Conservation (phyloP, 768 basidiomycete species). For the Lyophyllum decastes region DNA sequence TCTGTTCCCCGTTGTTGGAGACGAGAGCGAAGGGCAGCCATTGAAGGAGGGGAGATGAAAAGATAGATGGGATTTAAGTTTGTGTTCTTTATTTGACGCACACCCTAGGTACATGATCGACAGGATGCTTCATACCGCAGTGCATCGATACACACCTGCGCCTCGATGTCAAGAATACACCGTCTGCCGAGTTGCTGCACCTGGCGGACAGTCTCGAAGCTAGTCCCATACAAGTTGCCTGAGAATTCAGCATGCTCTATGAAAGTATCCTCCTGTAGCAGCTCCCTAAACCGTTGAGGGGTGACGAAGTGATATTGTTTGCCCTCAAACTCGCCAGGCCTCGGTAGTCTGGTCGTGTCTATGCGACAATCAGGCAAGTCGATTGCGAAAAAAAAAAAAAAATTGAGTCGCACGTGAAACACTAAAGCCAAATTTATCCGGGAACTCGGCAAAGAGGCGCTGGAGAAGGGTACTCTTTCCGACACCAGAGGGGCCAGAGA, state of each 20-base stretch:
- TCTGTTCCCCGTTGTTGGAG: conserved; percentile 86
- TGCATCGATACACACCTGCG: conserved; percentile 62
- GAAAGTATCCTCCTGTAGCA: conserved; percentile 75
- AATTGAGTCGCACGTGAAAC: conserved; percentile 90
- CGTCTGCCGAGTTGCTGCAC: conserved; percentile 71
- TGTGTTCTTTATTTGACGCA: conserved; percentile 87
- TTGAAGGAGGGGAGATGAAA: conserved; percentile 88
- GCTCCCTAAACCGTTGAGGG: conserved; percentile 65
- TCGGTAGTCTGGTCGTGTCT: conserved; percentile 90
- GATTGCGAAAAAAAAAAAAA: conserved; percentile 9
- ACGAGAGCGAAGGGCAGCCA: conserved; percentile 68
- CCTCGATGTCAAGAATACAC: conserved; percentile 95
- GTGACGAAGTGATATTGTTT: conserved; percentile 87
- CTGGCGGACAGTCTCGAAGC: conserved; percentile 69
- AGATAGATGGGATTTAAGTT: conserved; percentile 83
- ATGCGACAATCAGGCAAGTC: conserved; percentile 14
- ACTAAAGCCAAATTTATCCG: conserved; percentile 88
- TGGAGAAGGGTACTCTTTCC: conserved; percentile 91
- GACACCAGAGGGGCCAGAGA: conserved; percentile 91
- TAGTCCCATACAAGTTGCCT: conserved; percentile 92
- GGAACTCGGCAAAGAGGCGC: conserved; percentile 78
- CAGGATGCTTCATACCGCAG: neutral
- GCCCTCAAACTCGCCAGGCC: conserved; percentile 81
- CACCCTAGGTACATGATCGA: conserved; percentile 59
- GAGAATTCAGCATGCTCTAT: conserved; percentile 96